Evolutionary conservation across 345 rosid genomes (phyloP).

Genomic region (Hirschfeldia incana): DNA sequence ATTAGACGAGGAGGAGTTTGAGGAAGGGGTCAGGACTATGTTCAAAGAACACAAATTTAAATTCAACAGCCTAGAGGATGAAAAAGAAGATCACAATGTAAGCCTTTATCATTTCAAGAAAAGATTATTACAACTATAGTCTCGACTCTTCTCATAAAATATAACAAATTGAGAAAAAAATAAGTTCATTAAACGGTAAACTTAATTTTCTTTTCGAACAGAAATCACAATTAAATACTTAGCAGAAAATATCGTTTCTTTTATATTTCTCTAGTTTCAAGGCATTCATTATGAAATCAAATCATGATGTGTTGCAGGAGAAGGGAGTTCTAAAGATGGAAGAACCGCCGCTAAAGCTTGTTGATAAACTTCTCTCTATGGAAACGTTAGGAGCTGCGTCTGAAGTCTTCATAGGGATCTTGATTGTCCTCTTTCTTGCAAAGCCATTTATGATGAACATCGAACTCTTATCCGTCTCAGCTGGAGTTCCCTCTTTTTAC

Average conservation of each 20-base stretch:
- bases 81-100: slow-evolving; percentile 7
- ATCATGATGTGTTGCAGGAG: not conserved
- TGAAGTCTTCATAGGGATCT: slow-evolving; percentile 31
- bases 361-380: slow-evolving; percentile 13
- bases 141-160: not conserved
- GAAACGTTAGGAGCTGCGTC: slow-evolving; percentile 32
- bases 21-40: slow-evolving; percentile 32
- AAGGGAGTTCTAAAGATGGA: slow-evolving; percentile 30
- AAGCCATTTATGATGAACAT: slow-evolving; percentile 39
- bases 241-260: not conserved
- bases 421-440: slow-evolving; percentile 37
- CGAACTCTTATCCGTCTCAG: slow-evolving; percentile 25
- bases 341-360: slow-evolving; percentile 22
- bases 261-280: not conserved
- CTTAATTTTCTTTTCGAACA: not conserved
- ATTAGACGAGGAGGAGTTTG: slow-evolving; percentile 32
- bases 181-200: not conserved
- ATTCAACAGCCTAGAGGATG: slow-evolving; percentile 23
- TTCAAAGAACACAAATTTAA: slow-evolving; percentile 29
- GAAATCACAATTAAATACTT: not conserved
- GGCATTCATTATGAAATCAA: not conserved
- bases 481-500: slow-evolving; percentile 41
- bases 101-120: not conserved
- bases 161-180: not conserved
- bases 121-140: not conserved